Conservation (phyloP, 257 asterid genomes). For the Linderniella brevidens region DNA sequence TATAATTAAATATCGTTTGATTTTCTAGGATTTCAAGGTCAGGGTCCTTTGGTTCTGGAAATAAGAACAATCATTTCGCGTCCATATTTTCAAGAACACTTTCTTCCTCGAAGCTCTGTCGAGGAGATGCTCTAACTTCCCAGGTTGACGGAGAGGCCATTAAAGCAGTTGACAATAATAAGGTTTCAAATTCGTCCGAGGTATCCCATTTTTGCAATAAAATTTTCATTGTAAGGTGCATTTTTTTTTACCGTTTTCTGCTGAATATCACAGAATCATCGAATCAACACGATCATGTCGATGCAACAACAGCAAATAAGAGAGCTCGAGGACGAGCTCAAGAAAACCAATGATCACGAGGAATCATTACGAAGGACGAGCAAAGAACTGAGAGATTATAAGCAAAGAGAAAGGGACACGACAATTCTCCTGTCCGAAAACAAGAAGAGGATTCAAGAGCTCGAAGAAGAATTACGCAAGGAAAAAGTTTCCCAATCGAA, state of each 20-base stretch:
- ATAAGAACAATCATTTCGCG: conserved; percentile 20
- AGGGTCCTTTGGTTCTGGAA: conserved; percentile 30
- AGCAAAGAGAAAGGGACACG: conserved; percentile 17
- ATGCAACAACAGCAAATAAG: conserved; percentile 31
- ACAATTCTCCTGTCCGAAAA: conserved; percentile 10
- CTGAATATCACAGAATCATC: background rate
- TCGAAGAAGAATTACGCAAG: conserved; percentile 32
- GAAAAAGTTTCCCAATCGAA: conserved; percentile 8
- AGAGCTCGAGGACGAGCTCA: conserved; percentile 24
- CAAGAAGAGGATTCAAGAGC: conserved; percentile 23
- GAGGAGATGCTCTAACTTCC: conserved; percentile 37
- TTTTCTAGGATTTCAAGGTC: conserved; percentile 27
- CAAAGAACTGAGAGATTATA: conserved; percentile 12
- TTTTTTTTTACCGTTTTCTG: background rate
- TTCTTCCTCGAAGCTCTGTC: conserved; percentile 57
- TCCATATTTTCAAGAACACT: conserved; percentile 41
- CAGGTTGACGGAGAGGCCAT: conserved; percentile 50
- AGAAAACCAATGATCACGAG: conserved; percentile 23
- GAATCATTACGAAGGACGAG: conserved; percentile 23
- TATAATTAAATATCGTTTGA: conserved; percentile 6
- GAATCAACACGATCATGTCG: conserved; percentile 12
- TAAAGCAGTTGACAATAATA: conserved; percentile 17
- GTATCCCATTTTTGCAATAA: conserved; percentile 25
- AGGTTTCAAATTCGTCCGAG: conserved; percentile 22
- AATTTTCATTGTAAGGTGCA: background rate